Evolutionary conservation across 1,284 basidiomycete genomes (phyloP).

Genomic region (Porodaedalea pini): DNA sequence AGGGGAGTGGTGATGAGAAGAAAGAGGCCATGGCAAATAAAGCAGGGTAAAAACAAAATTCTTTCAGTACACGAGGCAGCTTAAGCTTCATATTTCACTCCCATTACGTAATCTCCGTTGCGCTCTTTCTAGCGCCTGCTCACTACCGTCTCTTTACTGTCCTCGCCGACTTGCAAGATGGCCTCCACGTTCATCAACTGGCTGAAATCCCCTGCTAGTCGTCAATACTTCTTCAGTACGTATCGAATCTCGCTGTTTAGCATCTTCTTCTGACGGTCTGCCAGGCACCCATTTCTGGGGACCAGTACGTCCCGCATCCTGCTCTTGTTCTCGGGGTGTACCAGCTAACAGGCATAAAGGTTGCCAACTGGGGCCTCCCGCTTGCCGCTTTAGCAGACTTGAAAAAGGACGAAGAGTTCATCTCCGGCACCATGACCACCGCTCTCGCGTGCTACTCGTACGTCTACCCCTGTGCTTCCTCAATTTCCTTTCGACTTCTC

Average conservation of each 20-base stretch:
- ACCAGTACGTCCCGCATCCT: slow-evolving; percentile 57
- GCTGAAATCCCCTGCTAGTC: slow-evolving; percentile 83
- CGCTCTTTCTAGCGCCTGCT: neutral
- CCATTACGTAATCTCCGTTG: neutral
- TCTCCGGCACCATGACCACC: slow-evolving; percentile 93
- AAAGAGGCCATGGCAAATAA: slow-evolving; percentile 8
- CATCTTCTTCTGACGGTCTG: slow-evolving; percentile 20
- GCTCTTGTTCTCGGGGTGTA: slow-evolving; percentile 10
- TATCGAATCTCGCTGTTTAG: slow-evolving; percentile 21
- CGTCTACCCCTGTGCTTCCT: slow-evolving; percentile 36
- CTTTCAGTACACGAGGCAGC: neutral
- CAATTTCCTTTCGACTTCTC: slow-evolving; percentile 11
- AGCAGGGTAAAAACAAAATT: neutral
- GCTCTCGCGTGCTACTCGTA: slow-evolving; percentile 89
- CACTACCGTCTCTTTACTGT: neutral
- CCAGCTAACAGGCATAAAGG: slow-evolving; percentile 42
- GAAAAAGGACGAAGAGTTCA: slow-evolving; percentile 89
- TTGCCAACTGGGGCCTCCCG: slow-evolving; percentile 96
- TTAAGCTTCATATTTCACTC: neutral
- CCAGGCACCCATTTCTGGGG: slow-evolving; percentile 96
- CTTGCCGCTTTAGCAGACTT: slow-evolving; percentile 88
- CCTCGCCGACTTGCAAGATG: slow-evolving; percentile 50
- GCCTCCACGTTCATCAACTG: slow-evolving; percentile 80
- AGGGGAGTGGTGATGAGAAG: slow-evolving; percentile 2
- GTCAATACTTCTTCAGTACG: slow-evolving; percentile 93